Percentiles rank a stretch among this genome's conserved stretches.
Evolutionary conservation across 2,329 filamentous ascomycete genomes (phyloP).

Genomic region (Penicillium sp.): DNA sequence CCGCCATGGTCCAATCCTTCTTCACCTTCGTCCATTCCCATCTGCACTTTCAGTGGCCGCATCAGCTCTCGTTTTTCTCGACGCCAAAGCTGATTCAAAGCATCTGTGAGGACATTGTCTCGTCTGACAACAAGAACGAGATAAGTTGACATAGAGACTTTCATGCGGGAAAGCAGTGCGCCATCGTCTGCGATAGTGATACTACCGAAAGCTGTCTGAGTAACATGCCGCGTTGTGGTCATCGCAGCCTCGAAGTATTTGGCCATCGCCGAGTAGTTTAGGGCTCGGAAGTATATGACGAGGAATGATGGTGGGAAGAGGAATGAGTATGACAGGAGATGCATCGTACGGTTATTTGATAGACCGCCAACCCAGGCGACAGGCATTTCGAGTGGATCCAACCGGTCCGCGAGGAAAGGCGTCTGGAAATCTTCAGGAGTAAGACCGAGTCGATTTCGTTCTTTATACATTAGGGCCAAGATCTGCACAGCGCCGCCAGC

Average conservation of each 20-base stretch:
- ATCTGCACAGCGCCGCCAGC: slow-evolving; percentile 79
- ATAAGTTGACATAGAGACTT: slow-evolving; percentile 70
- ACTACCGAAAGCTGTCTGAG: slow-evolving; percentile 48
- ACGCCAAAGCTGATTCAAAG: slow-evolving; percentile 88
- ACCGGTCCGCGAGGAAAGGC: slow-evolving; percentile 73
- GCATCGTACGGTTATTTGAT: slow-evolving; percentile 66
- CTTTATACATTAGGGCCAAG: slow-evolving; percentile 73
- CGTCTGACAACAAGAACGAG: slow-evolving; percentile 72
- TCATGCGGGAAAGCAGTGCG: slow-evolving; percentile 66
- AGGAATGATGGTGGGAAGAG: slow-evolving; percentile 75
- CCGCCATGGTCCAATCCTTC: slow-evolving; percentile 92
- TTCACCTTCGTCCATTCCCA: slow-evolving; percentile 81
- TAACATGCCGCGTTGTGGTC: slow-evolving; percentile 50
- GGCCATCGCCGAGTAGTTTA: slow-evolving; percentile 88
- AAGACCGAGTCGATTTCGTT: slow-evolving; percentile 68
- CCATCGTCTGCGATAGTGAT: slow-evolving; percentile 60
- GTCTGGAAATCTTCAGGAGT: slow-evolving; percentile 72
- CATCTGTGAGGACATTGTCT: slow-evolving; percentile 69
- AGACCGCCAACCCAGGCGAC: slow-evolving; percentile 69
- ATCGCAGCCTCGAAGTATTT: slow-evolving; percentile 72
- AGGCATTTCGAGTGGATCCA: slow-evolving; percentile 77
- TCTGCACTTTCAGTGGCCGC: slow-evolving; percentile 83
- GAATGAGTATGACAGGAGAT: slow-evolving; percentile 80
- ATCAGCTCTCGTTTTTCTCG: slow-evolving; percentile 80
- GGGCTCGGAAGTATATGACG: slow-evolving; percentile 82